phyloP scores from a whole-genome alignment of 768 basidiomycete species.

The Paxillus involutus region DNA sequence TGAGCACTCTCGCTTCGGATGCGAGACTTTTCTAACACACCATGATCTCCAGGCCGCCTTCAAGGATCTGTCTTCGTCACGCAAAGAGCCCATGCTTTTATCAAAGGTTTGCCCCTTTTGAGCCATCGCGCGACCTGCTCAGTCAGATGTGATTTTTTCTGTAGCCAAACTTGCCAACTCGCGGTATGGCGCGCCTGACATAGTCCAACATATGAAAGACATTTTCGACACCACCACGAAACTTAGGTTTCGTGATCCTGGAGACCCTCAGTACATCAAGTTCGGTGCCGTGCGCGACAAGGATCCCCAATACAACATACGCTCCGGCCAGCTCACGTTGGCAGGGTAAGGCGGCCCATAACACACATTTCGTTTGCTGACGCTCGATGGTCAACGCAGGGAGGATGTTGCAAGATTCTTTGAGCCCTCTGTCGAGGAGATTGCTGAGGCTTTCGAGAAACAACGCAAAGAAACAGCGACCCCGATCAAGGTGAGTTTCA shows the following conservation, averaged over 20 bases:
- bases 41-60: slow-evolving; percentile 28
- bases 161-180: slow-evolving; percentile 32
- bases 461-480: slow-evolving; percentile 6
- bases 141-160: background rate
- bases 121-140: background rate
- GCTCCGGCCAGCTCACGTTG: slow-evolving; percentile 37
- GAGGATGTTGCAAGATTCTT: slow-evolving; percentile 40
- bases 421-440: slow-evolving; percentile 38
- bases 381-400: slow-evolving; percentile 13
- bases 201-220: slow-evolving; percentile 32
- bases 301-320: slow-evolving; percentile 34
- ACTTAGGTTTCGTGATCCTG: slow-evolving; percentile 36
- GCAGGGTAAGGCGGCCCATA: slow-evolving; percentile 29
- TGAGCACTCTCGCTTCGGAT: background rate
- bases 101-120: slow-evolving; percentile 21
- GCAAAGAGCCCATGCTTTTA: slow-evolving; percentile 23
- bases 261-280: slow-evolving; percentile 36
- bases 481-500: slow-evolving; percentile 18
- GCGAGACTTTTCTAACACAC: background rate
- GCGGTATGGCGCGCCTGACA: slow-evolving; percentile 24
- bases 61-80: slow-evolving; percentile 40
- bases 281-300: slow-evolving; percentile 38
- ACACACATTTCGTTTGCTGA: background rate
- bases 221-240: slow-evolving; percentile 38
- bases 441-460: slow-evolving; percentile 32